These are phyloP conservation scores for Geotrichum klebahnii DNA, from an alignment of 1,139 yeast genomes.

Conservation along the genomic window DNA sequence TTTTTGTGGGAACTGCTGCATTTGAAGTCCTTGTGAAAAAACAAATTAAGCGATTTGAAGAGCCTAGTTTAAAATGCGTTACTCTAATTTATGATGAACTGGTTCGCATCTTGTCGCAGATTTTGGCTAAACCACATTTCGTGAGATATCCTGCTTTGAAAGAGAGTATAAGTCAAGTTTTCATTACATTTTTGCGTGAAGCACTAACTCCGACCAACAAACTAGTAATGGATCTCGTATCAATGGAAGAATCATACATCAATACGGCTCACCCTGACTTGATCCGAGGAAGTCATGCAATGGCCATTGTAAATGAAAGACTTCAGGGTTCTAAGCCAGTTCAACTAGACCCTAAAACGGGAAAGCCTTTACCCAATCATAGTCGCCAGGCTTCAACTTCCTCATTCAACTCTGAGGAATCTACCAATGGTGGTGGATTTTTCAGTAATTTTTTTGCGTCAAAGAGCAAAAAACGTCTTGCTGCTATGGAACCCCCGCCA, in stretches of 20 bases:
- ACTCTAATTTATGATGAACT: conserved; percentile 89
- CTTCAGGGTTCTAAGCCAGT: conserved; percentile 77
- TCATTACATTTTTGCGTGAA: conserved; percentile 75
- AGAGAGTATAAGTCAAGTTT: conserved; percentile 76
- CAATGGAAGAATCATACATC: conserved; percentile 85
- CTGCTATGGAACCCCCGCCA: conserved; percentile 97
- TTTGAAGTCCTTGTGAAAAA: conserved; percentile 94
- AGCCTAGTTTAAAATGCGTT: conserved; percentile 85
- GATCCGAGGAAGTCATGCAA: conserved; percentile 90
- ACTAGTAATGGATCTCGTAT: conserved; percentile 77
- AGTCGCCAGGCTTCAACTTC: too few species aligned
- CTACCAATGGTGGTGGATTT: conserved; percentile 54
- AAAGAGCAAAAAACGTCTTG: conserved; percentile 88
- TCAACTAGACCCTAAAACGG: conserved; percentile 86
- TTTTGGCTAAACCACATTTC: conserved; percentile 74
- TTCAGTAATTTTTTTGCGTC: conserved; percentile 93
- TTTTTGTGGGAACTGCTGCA: conserved; percentile 96
- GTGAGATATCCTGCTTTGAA: conserved; percentile 86
- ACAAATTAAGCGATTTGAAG: conserved; percentile 91
- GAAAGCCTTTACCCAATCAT: conserved; percentile 48
- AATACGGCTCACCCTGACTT: conserved; percentile 98
- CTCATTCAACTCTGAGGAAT: too few species aligned
- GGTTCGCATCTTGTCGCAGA: conserved; percentile 83
- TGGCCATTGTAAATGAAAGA: conserved; percentile 89
- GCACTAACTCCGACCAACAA: conserved; percentile 79